These are phyloP conservation scores for Sclerotinia nivalis DNA, from an alignment of 2,329 filamentous ascomycete species.

Conservation along the genomic window DNA sequence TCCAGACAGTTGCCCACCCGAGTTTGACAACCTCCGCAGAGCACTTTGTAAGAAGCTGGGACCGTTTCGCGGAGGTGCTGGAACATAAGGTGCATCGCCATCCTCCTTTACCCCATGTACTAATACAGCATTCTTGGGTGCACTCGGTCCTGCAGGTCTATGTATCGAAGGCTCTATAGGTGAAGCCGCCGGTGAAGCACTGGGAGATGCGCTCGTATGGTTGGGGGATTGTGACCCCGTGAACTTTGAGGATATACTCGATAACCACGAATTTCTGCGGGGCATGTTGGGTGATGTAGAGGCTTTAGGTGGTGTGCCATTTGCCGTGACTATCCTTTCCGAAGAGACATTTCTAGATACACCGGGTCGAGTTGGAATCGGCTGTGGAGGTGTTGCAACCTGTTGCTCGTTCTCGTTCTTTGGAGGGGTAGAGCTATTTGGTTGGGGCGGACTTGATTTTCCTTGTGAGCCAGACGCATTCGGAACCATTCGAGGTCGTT, in stretches of 20 bases:
- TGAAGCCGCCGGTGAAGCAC: conserved; percentile 29
- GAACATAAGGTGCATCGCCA: conserved; percentile 68
- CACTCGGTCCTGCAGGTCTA: conserved; percentile 39
- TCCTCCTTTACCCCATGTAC: conserved; percentile 56
- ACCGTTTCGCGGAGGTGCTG: conserved; percentile 70
- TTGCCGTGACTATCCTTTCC: conserved; percentile 34
- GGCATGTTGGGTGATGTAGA: conserved; percentile 30
- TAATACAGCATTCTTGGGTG: conserved; percentile 60
- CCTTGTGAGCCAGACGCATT: conserved; percentile 3
- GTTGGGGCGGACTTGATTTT: conserved; percentile 10
- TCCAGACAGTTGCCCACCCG: conserved; percentile 43
- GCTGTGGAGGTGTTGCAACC: background rate
- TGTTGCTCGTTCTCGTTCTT: conserved; percentile 15
- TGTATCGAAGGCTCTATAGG: conserved; percentile 42
- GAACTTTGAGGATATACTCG: conserved; percentile 90
- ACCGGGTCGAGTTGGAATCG: conserved; percentile 30
- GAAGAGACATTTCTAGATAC: conserved; percentile 34
- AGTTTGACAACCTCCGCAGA: conserved; percentile 73
- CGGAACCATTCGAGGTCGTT: conserved; percentile 18
- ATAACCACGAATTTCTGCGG: conserved; percentile 83
- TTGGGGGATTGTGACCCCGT: conserved; percentile 48
- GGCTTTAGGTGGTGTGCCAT: conserved; percentile 34
- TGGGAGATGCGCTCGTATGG: conserved; percentile 36
- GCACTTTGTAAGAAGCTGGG: conserved; percentile 78
- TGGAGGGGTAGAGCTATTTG: conserved; percentile 14